A percentile compares a stretch with the other conserved stretches of the same genome.
These are phyloP conservation scores for Grammothele lineata DNA, from an alignment of 768 basidiomycete genomes.

Conservation along the genomic window DNA sequence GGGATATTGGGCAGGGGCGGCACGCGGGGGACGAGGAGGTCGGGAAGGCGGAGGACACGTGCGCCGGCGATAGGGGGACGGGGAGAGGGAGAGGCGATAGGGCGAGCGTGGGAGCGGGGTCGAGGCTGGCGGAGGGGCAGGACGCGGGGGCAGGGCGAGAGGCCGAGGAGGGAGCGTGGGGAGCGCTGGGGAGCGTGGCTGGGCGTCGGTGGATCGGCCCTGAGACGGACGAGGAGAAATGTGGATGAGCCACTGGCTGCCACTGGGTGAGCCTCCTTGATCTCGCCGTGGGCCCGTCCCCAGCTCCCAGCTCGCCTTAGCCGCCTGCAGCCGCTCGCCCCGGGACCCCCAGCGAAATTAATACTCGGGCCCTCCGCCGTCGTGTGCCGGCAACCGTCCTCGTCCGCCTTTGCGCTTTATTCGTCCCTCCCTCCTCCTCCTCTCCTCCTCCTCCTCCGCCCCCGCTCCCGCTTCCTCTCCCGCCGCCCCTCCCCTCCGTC, in stretches of 20 bases:
- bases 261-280: too few species aligned
- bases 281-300: too few species aligned
- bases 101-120: slow-evolving; percentile 10
- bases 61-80: slow-evolving; percentile 10
- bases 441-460: slow-evolving; percentile 17
- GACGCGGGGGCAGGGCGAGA: slow-evolving; percentile 1
- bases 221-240: slow-evolving; percentile 9
- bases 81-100: not conserved
- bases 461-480: not conserved
- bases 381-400: too few species aligned
- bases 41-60: too few species aligned
- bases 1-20: not conserved
- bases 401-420: too few species aligned
- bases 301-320: too few species aligned
- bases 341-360: too few species aligned
- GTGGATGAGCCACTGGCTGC: slow-evolving; percentile 17
- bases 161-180: slow-evolving; percentile 4
- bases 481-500: slow-evolving; percentile 10
- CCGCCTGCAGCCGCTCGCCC: too few species aligned
- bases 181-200: slow-evolving; percentile 4
- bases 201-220: slow-evolving; percentile 14
- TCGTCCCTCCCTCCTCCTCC: slow-evolving; percentile 14
- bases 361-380: too few species aligned
- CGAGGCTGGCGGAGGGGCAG: slow-evolving; percentile 1
- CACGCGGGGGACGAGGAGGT: not conserved